Evolutionary conservation across 192 early-diverging fungal genomes (phyloP).

Genomic region (Mortierella alpina): DNA sequence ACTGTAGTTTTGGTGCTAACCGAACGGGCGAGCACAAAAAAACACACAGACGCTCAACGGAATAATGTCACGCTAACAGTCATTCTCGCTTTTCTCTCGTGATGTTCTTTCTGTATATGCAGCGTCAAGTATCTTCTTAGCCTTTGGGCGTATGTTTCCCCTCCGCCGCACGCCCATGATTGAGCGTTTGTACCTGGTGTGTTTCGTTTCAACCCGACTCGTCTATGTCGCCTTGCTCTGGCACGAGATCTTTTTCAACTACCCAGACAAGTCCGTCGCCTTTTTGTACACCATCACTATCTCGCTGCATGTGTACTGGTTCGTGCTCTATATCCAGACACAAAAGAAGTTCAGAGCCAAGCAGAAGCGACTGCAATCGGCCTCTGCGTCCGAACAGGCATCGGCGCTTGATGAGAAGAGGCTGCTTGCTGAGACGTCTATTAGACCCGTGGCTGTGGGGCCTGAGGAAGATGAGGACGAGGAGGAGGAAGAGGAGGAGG

Average conservation of each 20-base stretch:
- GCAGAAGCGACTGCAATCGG: conserved; percentile 16
- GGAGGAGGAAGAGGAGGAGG: too few relatives aligned
- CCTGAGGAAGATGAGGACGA: not conserved
- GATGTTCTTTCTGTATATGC: not conserved
- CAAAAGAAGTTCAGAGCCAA: conserved; percentile 22
- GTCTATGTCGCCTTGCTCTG: conserved; percentile 40
- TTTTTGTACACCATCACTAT: conserved; percentile 45
- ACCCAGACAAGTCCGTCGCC: conserved; percentile 47
- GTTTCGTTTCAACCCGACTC: conserved; percentile 29
- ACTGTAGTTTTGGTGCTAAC: not conserved
- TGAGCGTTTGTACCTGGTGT: conserved; percentile 23
- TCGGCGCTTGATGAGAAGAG: too few relatives aligned
- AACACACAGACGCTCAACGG: too few relatives aligned
- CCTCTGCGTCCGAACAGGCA: too few relatives aligned
- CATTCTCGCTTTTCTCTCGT: not conserved
- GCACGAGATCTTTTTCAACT: conserved; percentile 51
- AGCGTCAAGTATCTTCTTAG: conserved; percentile 51
- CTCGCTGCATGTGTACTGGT: conserved; percentile 44
- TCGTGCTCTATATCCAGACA: conserved; percentile 34
- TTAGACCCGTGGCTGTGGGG: not conserved
- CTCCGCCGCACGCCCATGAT: conserved; percentile 30
- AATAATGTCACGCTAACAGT: not conserved
- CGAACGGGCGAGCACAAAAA: too few relatives aligned
- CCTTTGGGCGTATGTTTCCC: conserved; percentile 48
- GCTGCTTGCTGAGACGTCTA: not conserved